Conservation (phyloP, 768 basidiomycete genomes). For the Tricholoma terreum region DNA sequence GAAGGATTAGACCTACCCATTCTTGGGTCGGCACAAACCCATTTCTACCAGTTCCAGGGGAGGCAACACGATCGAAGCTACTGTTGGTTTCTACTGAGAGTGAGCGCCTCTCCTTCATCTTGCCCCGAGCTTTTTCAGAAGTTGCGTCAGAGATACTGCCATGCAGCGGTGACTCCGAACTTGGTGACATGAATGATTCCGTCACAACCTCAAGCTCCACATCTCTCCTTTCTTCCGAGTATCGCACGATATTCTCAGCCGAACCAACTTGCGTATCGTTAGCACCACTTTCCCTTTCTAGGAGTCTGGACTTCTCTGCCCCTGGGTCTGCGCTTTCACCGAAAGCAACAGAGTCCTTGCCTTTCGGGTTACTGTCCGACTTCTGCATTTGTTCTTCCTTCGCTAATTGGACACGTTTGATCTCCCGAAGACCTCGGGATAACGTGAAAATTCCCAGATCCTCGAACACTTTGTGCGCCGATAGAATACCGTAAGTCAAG, state of each 20-base stretch:
- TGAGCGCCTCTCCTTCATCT: constrained; percentile 76
- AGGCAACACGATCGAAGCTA: constrained; percentile 63
- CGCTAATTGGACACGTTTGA: constrained; percentile 67
- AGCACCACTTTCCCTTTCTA: constrained; percentile 48
- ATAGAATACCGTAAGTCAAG: constrained; percentile 80
- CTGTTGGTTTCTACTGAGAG: constrained; percentile 48
- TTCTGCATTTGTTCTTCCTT: constrained; percentile 63
- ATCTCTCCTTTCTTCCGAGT: constrained; percentile 15
- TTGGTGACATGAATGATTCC: constrained; percentile 42
- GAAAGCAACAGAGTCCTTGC: constrained; percentile 33
- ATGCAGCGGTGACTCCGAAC: constrained; percentile 32
- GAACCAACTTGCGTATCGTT: constrained; percentile 17
- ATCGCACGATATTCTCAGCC: constrained; percentile 13
- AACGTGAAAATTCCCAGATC: constrained; percentile 91
- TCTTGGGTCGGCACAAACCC: constrained; percentile 95
- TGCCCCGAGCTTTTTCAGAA: constrained; percentile 91
- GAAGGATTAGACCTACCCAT: constrained; percentile 68
- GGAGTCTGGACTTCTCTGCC: constrained; percentile 65
- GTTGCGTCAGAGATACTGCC: constrained; percentile 30
- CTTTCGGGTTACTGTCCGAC: constrained; percentile 36
- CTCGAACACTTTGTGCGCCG: constrained; percentile 83
- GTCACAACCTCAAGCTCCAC: constrained; percentile 33
- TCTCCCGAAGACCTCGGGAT: constrained; percentile 78
- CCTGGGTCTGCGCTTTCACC: constrained; percentile 38
- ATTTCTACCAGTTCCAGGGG: constrained; percentile 75